Base-by-base conservation (phyloP, 805 yeast genomes). In the Cyberlindnera subsufficiens region DNA sequence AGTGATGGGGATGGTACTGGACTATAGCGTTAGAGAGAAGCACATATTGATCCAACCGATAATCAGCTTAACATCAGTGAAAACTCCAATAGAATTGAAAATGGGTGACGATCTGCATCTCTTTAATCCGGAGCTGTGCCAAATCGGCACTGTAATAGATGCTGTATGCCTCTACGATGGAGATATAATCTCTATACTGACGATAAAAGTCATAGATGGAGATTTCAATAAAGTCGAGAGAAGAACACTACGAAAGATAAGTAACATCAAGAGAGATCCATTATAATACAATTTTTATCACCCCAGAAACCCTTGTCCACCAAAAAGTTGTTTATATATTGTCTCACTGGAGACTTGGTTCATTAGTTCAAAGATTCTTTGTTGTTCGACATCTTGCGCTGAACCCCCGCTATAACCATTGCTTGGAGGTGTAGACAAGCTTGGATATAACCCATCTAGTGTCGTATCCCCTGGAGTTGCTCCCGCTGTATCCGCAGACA, bases 291-390 rank as follows among this genome's bases (percentile, higher is more conserved):
- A 4, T 18, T 18, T 22, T 8, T 17, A 31, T 32, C 14, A 30
- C 22, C 35, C 35, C 4, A 46, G 41, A 30, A 47, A 50, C 17
- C 50, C 47, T 35, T 43, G 50, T 16, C 44, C 46, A 3, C 74
- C 63, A 55, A 80, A 78, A 50, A 77, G 76, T 50, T 78, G 84
- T 40, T 79, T 86, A 85, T 87, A 81, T 30, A 82, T 79, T 20
- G 79, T 68, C 42, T 81, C 87, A 29, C 51, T 55, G 3, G 77
- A 72, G 4, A 80, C 74, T 55, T 76, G 82, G 52, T 72, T 75
- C 46, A 82, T 72, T 66, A 82, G 63, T 52, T 80, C 85, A 54
- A 71, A 77, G 17, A 80, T 72, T 39, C 69, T 65, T 46, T 71
- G 72, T 5, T 81, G 82, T 47, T 82, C 87, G 20, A 41, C 37